These are phyloP conservation scores for Hypsizygus ulmarius DNA, from an alignment of 1,284 basidiomycete species.

Conservation along the genomic window DNA sequence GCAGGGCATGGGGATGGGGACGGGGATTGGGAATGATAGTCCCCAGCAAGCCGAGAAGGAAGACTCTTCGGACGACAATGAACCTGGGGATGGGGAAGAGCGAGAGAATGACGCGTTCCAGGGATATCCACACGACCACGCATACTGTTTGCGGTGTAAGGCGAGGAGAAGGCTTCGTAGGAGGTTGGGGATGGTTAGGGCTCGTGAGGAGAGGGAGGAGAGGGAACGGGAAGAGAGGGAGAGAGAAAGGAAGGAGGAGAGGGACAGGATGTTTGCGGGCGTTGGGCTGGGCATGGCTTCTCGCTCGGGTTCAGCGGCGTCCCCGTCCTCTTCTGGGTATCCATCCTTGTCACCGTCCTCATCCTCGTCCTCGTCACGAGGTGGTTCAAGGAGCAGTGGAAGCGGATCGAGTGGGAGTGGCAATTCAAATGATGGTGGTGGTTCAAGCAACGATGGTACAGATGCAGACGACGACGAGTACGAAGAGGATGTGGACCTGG, in stretches of 20 bases:
- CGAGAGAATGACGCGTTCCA: neutral
- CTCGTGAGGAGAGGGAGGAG: neutral
- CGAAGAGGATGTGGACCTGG: constrained; percentile 6
- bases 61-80: too few relatives aligned
- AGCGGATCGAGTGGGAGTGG: too few relatives aligned
- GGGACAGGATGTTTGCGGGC: constrained; percentile 15
- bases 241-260: constrained; percentile 4
- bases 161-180: neutral
- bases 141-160: neutral
- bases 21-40: constrained; percentile 8
- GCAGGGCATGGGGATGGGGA: too few relatives aligned
- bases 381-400: too few relatives aligned
- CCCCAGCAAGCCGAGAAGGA: too few relatives aligned
- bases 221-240: neutral
- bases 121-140: constrained; percentile 1
- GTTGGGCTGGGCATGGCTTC: constrained; percentile 6
- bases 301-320: too few relatives aligned
- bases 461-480: constrained; percentile 5
- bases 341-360: too few relatives aligned
- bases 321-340: too few relatives aligned
- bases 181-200: too few relatives aligned
- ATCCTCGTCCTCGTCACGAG: too few relatives aligned
- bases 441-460: too few relatives aligned
- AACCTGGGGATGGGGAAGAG: neutral
- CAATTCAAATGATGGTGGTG: too few relatives aligned